phyloP scores from a whole-genome alignment of 1,139 yeast genomes.

The Starmera stellimalicola region DNA sequence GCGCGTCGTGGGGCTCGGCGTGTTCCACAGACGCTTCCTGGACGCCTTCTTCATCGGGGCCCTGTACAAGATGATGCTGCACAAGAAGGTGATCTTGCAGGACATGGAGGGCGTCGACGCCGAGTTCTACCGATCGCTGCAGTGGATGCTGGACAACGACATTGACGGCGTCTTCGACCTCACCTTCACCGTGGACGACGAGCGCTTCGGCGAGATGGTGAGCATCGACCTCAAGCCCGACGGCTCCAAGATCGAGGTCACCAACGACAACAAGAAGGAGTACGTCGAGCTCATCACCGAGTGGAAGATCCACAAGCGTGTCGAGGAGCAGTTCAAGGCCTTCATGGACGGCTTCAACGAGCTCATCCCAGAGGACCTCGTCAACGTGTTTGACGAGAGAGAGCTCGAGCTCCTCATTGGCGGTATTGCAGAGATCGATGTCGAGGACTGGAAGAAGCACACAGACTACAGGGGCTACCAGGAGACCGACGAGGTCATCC shows the following conservation, averaged over 20 bases:
- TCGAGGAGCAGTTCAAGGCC: constrained; percentile 92
- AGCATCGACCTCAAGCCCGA: constrained; percentile 84
- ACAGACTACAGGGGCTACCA: constrained; percentile 97
- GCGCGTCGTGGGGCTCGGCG: constrained; percentile 95
- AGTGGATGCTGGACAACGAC: constrained; percentile 94
- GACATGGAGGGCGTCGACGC: constrained; percentile 99
- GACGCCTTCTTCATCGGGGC: constrained; percentile 99
- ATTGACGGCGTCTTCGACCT: constrained; percentile 79
- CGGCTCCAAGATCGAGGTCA: constrained; percentile 84
- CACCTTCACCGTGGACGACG: constrained; percentile 93
- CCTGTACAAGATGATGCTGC: constrained; percentile 93
- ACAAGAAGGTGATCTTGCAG: constrained; percentile 86
- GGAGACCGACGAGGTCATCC: constrained; percentile 90
- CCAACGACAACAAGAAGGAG: constrained; percentile 90
- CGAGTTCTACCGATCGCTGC: constrained; percentile 86
- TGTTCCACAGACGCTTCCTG: constrained; percentile 93
- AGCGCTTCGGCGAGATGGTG: constrained; percentile 88
- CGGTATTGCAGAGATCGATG: constrained; percentile 95
- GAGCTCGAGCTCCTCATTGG: constrained; percentile 94
- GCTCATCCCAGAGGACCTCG: constrained; percentile 91
- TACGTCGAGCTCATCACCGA: constrained; percentile 92
- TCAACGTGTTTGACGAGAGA: constrained; percentile 94
- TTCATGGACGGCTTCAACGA: constrained; percentile 97
- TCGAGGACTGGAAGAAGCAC: constrained; percentile 98
- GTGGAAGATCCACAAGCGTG: constrained; percentile 91